phyloP scores from a whole-genome alignment of 164 flowering plant species.

The Dillenia suffruticosa region DNA sequence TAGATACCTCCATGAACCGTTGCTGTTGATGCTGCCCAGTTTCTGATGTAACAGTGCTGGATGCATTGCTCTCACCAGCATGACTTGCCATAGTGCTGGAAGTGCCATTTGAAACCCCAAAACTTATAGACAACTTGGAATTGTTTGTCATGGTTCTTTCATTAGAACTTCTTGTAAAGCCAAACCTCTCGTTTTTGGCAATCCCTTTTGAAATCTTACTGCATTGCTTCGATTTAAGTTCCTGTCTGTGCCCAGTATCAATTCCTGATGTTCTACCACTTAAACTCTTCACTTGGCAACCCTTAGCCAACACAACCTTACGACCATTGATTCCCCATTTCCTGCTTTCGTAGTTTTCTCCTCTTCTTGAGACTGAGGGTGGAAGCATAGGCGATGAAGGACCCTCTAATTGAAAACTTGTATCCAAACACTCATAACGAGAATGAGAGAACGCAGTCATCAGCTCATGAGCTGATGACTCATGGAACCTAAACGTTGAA shows the following conservation, averaged over 20 bases:
- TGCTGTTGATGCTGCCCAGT: conserved; percentile 20
- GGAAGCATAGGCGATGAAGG: conserved; percentile 56
- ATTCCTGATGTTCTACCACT: conserved; percentile 15
- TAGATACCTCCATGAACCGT: conserved; percentile 23
- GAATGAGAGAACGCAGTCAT: conserved; percentile 31
- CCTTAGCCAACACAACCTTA: conserved; percentile 17
- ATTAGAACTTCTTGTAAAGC: conserved; percentile 12
- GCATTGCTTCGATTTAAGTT: conserved; percentile 19
- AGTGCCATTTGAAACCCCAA: conserved; percentile 9
- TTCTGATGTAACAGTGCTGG: conserved; percentile 23
- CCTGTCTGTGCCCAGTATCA: conserved; percentile 11
- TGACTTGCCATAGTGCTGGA: conserved; percentile 15
- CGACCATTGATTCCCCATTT: conserved; percentile 23
- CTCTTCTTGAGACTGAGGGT: conserved; percentile 67
- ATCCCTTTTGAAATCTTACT: conserved; percentile 13
- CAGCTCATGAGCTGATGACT: conserved; percentile 38
- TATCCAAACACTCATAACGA: conserved; percentile 16
- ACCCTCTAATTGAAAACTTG: conserved; percentile 19
- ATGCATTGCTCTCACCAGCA: conserved; percentile 21
- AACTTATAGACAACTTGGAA: neutral
- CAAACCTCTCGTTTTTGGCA: conserved; percentile 13
- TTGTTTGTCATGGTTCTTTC: conserved; percentile 6
- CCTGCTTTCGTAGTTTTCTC: conserved; percentile 45
- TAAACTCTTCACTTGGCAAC: conserved; percentile 32
- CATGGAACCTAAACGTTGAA: conserved; percentile 54